phyloP scores from a whole-genome alignment of 2,329 filamentous ascomycete species.

The Drechslerella coelobrocha region DNA sequence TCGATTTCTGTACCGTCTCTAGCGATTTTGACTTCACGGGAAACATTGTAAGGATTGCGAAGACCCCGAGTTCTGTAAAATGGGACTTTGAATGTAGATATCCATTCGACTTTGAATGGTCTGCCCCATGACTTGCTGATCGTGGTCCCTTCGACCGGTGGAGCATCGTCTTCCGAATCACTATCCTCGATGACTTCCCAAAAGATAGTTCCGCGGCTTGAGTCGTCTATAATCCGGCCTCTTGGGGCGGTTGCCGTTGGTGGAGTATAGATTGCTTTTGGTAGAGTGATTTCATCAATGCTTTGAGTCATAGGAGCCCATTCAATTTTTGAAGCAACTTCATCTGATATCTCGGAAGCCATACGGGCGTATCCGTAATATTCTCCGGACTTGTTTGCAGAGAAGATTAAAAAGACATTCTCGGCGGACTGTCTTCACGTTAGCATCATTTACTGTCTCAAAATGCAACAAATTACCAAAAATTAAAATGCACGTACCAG shows the following conservation, averaged over 20 bases:
- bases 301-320: constrained; percentile 71
- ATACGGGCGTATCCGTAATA: constrained; percentile 96
- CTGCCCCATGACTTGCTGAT: constrained; percentile 79
- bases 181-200: constrained; percentile 78
- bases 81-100: constrained; percentile 80
- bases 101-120: constrained; percentile 88
- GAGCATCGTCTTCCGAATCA: constrained; percentile 62
- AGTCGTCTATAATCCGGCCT: constrained; percentile 90
- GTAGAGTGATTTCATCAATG: constrained; percentile 67
- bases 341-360: constrained; percentile 80
- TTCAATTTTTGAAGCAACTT: constrained; percentile 72
- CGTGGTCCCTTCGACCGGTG: constrained; percentile 55
- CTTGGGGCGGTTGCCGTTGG: constrained; percentile 78
- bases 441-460: constrained; percentile 17
- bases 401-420: constrained; percentile 90
- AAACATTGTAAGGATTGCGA: constrained; percentile 92
- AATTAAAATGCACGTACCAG: constrained; percentile 65
- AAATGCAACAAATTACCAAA: constrained; percentile 37
- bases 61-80: constrained; percentile 88
- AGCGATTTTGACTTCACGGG: constrained; percentile 94
- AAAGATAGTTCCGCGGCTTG: constrained; percentile 91
- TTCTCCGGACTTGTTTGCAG: constrained; percentile 95
- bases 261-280: constrained; percentile 79
- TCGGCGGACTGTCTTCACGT: constrained; percentile 68
- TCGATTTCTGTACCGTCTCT: constrained; percentile 93